Conservation (phyloP, 2,329 filamentous ascomycete species). For the Dactylellina haptotyla region DNA sequence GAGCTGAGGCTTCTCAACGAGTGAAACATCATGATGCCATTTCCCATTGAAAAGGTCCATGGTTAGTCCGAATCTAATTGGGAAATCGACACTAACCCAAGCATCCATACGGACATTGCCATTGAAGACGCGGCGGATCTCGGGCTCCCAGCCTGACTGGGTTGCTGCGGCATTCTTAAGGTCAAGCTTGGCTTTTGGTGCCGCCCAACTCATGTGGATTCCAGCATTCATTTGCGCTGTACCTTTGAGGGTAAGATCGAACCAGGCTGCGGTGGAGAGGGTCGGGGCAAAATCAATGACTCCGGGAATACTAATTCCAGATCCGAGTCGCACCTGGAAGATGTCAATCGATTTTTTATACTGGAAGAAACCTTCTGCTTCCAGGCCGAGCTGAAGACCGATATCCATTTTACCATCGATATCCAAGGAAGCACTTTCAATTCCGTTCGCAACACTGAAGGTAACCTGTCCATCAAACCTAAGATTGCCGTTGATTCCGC, state of each 20-base stretch:
- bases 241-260: slow-evolving; percentile 4
- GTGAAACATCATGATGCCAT: slow-evolving; percentile 9
- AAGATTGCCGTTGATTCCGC: slow-evolving; percentile 18
- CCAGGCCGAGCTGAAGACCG: slow-evolving; percentile 14
- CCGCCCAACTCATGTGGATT: slow-evolving; percentile 16
- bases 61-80: slow-evolving; percentile 4
- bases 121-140: slow-evolving; percentile 14
- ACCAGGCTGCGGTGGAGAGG: slow-evolving; percentile 14
- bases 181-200: slow-evolving; percentile 10
- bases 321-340: slow-evolving; percentile 10
- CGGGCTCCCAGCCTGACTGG: slow-evolving; percentile 15
- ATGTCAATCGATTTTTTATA: slow-evolving; percentile 10
- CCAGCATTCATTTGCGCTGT: slow-evolving; percentile 18
- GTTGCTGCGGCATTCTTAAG: slow-evolving; percentile 6
- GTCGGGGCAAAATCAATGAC: slow-evolving; percentile 21
- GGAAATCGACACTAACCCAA: slow-evolving; percentile 11
- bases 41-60: slow-evolving; percentile 16
- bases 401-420: slow-evolving; percentile 25
- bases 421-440: slow-evolving; percentile 12
- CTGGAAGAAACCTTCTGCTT: slow-evolving; percentile 10
- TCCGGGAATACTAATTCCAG: slow-evolving; percentile 16
- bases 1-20: slow-evolving; percentile 21
- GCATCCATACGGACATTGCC: slow-evolving; percentile 12
- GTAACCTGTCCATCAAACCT: slow-evolving; percentile 17
- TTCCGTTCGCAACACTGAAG: slow-evolving; percentile 17